Evolutionary conservation across 257 asterid genomes (phyloP), one percentile per base, ranked within the genome.

Genomic region (Solanum megistacrolobum): DNA sequence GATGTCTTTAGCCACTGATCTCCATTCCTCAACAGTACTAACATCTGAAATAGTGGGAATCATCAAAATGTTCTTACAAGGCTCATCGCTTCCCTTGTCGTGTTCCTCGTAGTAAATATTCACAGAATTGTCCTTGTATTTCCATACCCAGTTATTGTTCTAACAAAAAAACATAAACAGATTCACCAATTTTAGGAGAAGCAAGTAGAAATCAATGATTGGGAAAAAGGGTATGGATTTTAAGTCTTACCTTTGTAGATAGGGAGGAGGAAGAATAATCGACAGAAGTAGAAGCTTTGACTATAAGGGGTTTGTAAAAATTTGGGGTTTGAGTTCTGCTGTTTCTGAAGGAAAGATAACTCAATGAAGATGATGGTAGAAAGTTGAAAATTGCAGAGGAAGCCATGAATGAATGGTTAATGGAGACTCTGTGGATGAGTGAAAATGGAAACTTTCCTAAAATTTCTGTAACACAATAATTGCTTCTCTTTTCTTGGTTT

Each of bases 21-120:
- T 93, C 99, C 99, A 96, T 88, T 96, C 99, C 86, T 94, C 99
- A 25, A 95, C 98, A 4, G 98, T 96, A 90, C 99, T 96, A 27
- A 96, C 99, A 88, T 96, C 99, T 84, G 99, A 96, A 83, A 96
- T 94, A 0, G 99, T 95, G 27, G 99, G 99, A 87, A 96, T 92
- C 94, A 96, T 86, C 78, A 96, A 92, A 76, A 96, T 91, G 88
- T 94, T 91, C 95, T 90, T 93, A 34, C 91, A 90, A 32, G 93
- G 93, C 89, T 85, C 89, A 14, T 84, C 85, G 66, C 81, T 92
- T 78, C 89, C 93, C 68, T 89, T 93, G 71, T 91, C 93, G 32
- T 90, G 92, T 88, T 91, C 93, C 88, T 96, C 99, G 58, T 88
- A 94, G 88, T 96, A 92, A 87, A 96, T 93, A 83, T 92, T 93